Conservation (phyloP, 2,329 filamentous ascomycete genomes). For the Penicillium freii region DNA sequence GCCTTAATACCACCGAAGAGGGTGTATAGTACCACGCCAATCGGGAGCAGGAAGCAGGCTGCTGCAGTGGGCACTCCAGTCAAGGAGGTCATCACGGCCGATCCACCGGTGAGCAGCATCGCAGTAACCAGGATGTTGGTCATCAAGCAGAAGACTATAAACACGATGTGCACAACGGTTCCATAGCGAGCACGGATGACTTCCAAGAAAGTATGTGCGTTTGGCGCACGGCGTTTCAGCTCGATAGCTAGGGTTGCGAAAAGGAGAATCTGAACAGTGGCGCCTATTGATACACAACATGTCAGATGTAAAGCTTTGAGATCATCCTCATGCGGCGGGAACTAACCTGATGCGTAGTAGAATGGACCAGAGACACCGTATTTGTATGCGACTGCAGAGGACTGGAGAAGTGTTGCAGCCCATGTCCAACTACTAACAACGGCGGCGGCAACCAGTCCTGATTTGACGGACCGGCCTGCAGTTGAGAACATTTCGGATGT, state of each 20-base stretch:
- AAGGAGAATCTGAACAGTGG: conserved; percentile 81
- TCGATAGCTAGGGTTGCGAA: conserved; percentile 91
- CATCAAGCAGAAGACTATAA: conserved; percentile 76
- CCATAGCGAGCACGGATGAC: conserved; percentile 81
- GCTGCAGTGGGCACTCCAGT: conserved; percentile 75
- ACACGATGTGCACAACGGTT: conserved; percentile 68
- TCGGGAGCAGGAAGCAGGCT: conserved; percentile 77
- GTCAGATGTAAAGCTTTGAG: conserved; percentile 52
- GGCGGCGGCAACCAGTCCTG: conserved; percentile 79
- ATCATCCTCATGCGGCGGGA: conserved; percentile 18
- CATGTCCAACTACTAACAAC: conserved; percentile 95
- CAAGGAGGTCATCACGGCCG: conserved; percentile 68
- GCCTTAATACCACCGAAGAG: conserved; percentile 75
- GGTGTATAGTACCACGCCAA: conserved; percentile 80
- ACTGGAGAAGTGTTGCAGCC: conserved; percentile 80
- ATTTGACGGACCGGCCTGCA: conserved; percentile 83
- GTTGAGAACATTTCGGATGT: conserved; percentile 93
- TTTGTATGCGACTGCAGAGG: conserved; percentile 75
- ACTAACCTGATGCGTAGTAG: conserved; percentile 62
- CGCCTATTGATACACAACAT: conserved; percentile 50
- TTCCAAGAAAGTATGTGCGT: conserved; percentile 82
- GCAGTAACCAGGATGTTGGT: conserved; percentile 86
- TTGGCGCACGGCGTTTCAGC: conserved; percentile 80
- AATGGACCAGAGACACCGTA: conserved; percentile 69
- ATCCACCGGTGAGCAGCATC: conserved; percentile 83